Conservation (phyloP, 2,329 filamentous ascomycete genomes). For the Arthrobotrys sphaeroides region DNA sequence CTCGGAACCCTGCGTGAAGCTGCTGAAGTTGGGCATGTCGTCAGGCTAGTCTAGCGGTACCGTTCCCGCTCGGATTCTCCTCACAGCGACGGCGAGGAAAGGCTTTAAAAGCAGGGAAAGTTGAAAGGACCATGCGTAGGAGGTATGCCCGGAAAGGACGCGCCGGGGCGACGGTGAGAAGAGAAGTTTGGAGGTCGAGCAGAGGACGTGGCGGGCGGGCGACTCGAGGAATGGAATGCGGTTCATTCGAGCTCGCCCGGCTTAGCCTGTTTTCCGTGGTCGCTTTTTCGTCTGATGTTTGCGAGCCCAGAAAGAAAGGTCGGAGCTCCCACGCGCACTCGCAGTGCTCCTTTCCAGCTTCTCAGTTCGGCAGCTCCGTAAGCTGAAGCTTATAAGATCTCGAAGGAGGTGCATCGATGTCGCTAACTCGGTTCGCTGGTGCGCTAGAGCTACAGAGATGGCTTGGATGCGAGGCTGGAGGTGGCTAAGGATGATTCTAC, state of each 20-base stretch:
- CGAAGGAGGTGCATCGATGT: no score
- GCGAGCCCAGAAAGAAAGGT: conserved; percentile 15
- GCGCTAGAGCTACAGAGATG: no score
- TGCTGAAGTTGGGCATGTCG: conserved; percentile 35
- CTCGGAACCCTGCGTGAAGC: conserved; percentile 36
- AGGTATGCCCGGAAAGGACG: conserved; percentile 24
- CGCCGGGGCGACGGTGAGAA: conserved; percentile 19
- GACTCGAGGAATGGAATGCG: conserved; percentile 22
- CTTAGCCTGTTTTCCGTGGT: neutral
- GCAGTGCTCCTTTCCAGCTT: no score
- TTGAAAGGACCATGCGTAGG: conserved; percentile 16
- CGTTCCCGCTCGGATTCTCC: no score
- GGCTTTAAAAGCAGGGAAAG: neutral
- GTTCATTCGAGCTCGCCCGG: no score
- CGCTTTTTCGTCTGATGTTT: conserved; percentile 45
- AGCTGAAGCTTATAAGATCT: no score
- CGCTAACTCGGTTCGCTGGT: no score
- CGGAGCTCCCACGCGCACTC: conserved; percentile 20
- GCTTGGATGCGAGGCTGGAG: no score
- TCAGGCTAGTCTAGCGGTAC: no score
- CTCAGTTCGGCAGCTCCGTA: no score
- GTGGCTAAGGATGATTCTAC: no score
- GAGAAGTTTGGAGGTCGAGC: neutral
- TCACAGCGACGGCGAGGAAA: no score
- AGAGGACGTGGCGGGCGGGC: conserved; percentile 18